Base-by-base conservation (phyloP, 2,329 filamentous ascomycete species). In the Pyrenophora tritici-repentis region DNA sequence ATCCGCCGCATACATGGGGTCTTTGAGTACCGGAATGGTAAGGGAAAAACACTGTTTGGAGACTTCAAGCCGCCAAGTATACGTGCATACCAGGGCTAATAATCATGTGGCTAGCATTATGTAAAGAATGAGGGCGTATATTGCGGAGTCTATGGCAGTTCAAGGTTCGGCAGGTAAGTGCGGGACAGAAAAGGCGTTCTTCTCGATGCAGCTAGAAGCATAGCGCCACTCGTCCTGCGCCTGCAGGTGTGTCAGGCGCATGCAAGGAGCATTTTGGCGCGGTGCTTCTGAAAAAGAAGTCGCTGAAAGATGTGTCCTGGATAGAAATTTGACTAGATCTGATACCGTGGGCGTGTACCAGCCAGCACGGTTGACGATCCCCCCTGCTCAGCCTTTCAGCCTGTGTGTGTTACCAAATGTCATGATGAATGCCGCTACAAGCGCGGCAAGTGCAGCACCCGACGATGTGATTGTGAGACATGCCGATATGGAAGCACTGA, bases 251-350 rank as follows among this genome's bases (percentile, higher is more conserved):
- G 16, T 43, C 55, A 44, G 50, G 42, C 47, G 53, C 42, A 54
- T 43, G 44, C 57, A 61, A 52, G 59, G 58, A 51, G 56, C 59
- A 55, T 55, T 42, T 29, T 32, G 50, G 58, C 59, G 57, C 45
- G 43, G 49, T 38, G 55, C 40, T 43, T 29, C 44, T 35, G 45
- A 38, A 48, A 53, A n/a, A 47, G 58, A 54, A 56, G 51, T 41
- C 42, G 49, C 52, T 38, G 56, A 52, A 55, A 24, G 38, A 48
- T 53, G 56, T 48, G 43, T 50, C 50, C 57, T 66, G 61, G 43
- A 61, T 67, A 68, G 63, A 61, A 51, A 67, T 67, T 29, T 55
- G 47, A 70, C 65, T 70, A 61, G 65, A 49, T 68, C 64, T 58
- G 59, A 60, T 36, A 48, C 58, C 49, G 57, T 39, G 42, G 53